phyloP scores from a whole-genome alignment of 2,329 filamentous ascomycete species.

The Trichoderma pleuroti region DNA sequence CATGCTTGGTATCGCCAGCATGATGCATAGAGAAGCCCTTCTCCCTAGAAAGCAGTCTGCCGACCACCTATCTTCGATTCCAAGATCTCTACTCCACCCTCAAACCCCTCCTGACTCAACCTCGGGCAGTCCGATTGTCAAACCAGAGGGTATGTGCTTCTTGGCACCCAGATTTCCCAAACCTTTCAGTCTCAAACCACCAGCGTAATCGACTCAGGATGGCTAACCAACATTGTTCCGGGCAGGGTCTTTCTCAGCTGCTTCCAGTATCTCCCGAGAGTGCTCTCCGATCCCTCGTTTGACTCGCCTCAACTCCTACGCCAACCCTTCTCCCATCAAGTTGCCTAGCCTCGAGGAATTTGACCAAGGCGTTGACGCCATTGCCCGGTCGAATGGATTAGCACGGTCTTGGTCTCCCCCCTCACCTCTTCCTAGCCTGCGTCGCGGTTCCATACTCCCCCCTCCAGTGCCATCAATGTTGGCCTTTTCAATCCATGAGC shows the following conservation, averaged over 20 bases:
- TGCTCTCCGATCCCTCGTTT: constrained; percentile 28
- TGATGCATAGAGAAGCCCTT: constrained; percentile 23
- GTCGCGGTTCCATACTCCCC: constrained; percentile 25
- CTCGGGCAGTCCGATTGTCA: constrained; percentile 35
- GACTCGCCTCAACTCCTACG: constrained; percentile 19
- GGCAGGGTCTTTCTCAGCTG: constrained; percentile 26
- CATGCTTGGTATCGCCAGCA: constrained; percentile 25
- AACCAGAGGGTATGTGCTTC: constrained; percentile 30
- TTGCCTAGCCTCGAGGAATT: constrained; percentile 39
- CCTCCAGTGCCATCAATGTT: constrained; percentile 26
- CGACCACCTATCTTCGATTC: constrained; percentile 24
- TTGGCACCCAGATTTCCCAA: background rate
- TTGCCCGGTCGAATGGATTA: constrained; percentile 33
- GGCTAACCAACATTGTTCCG: constrained; percentile 12
- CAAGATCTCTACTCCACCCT: constrained; percentile 24
- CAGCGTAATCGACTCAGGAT: background rate
- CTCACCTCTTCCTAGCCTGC: constrained; percentile 30
- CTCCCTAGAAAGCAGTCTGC: constrained; percentile 23
- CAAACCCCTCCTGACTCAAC: constrained; percentile 32
- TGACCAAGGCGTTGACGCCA: constrained; percentile 37
- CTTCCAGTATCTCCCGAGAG: constrained; percentile 24
- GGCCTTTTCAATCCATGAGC: constrained; percentile 21
- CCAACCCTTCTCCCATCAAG: constrained; percentile 23
- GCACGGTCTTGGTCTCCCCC: constrained; percentile 27
- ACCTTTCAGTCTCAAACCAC: background rate